Evolutionary conservation across 2,329 filamentous ascomycete genomes (phyloP), one percentile per base, ranked within the genome.

Genomic region (Colletotrichum graminicola): DNA sequence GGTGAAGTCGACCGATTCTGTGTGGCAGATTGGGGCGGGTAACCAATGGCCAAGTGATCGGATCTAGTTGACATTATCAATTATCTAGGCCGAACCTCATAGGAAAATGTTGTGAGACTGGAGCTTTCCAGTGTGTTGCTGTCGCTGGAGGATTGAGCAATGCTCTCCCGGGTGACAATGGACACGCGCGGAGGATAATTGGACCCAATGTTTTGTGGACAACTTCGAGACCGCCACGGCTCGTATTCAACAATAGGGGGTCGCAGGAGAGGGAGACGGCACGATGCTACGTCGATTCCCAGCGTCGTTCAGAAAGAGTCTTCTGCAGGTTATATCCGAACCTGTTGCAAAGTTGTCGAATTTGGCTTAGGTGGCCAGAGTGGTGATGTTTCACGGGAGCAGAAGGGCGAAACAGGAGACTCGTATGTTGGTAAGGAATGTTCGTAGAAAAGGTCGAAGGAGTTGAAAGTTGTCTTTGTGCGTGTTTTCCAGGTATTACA

Each of bases 1-100:
- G 94, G 95, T 60, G 94, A 94, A 76, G 90, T 91, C 62, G 94
- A 96, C 78, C 92, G 90, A 72, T 89, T 85, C 80, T 93, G 90
- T 78, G 89, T 86, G 80, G 89, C 87, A 81, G 90, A 82, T 82
- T 92, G 90, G 72, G 91, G 87, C 76, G 93, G 89, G 83, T 94
- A 95, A 84, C 93, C 93, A 82, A 96, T 90, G 80, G 92, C 92
- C 86, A 96, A 89, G 82, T 95, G 93, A 81, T 97, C 94, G 79
- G 93, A 90, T 89, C 94, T 92, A 82, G 89, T 93, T 87, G 93
- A 93, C 94, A 97, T 97, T 94, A 95, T 94, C 89, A 87, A 94
- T 94, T 94, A 93, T 84, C 79, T 84, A 82, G 83, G 84, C 81
- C 80, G 78, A 83, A 81, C 82, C 81, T 86, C 84, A 86, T 87